A percentile compares a stretch with the other conserved stretches of the same genome.
Conservation (phyloP, 2,329 filamentous ascomycete genomes). For the Clonostachys solani region DNA sequence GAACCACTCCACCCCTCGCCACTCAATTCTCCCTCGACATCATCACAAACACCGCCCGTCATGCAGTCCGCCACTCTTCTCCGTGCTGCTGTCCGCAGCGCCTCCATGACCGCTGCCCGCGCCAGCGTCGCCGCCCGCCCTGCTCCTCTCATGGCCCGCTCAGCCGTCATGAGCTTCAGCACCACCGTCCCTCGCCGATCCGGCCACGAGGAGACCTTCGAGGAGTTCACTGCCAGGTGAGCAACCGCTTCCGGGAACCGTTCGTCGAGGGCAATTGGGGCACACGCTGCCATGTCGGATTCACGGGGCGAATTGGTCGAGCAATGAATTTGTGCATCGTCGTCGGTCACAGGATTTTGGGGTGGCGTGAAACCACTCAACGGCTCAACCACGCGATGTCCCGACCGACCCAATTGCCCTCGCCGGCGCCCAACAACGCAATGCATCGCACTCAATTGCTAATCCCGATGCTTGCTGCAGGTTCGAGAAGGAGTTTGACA, state of each 20-base stretch:
- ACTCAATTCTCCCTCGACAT: too few species aligned
- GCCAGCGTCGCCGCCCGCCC: constrained; percentile 47
- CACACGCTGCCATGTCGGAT: too few species aligned
- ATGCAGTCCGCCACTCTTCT: constrained; percentile 68
- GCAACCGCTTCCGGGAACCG: constrained; percentile 10
- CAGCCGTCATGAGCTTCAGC: constrained; percentile 57
- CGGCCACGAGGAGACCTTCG: constrained; percentile 86
- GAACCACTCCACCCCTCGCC: too few species aligned
- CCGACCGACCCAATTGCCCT: too few species aligned
- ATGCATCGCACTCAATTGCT: constrained; percentile 15
- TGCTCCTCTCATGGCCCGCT: constrained; percentile 49
- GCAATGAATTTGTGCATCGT: too few species aligned
- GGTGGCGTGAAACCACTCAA: too few species aligned
- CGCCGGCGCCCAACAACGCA: too few species aligned
- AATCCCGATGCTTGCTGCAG: constrained; percentile 41
- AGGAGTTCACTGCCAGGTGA: constrained; percentile 98
- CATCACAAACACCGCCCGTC: constrained; percentile 10
- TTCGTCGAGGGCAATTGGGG: neutral
- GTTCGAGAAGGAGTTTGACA: constrained; percentile 99
- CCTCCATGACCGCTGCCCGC: constrained; percentile 26
- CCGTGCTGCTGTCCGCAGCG: constrained; percentile 66
- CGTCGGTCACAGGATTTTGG: neutral
- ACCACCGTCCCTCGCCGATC: constrained; percentile 50
- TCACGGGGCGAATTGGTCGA: too few species aligned
- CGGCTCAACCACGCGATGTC: constrained; percentile 3